These are phyloP conservation scores for Athelia psychrophila DNA, from an alignment of 1,284 basidiomycete genomes.

Conservation along the genomic window DNA sequence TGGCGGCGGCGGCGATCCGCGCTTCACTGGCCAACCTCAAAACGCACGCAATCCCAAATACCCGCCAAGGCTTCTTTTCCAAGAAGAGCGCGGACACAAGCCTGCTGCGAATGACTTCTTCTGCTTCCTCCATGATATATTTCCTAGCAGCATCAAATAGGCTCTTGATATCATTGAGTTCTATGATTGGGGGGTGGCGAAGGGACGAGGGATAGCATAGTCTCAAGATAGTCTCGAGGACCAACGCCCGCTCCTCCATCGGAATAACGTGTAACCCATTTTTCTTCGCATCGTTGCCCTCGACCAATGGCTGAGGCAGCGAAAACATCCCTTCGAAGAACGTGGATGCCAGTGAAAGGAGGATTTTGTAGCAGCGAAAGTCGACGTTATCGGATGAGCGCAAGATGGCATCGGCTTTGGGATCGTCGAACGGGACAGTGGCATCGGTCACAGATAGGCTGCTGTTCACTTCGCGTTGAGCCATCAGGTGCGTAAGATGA, in stretches of 20 bases:
- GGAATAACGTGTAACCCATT: conserved; percentile 25
- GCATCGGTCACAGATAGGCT: not conserved
- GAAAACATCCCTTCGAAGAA: conserved; percentile 39
- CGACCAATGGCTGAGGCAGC: conserved; percentile 10
- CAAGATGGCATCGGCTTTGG: conserved; percentile 31
- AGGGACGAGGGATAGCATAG: not conserved
- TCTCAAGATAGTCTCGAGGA: not conserved
- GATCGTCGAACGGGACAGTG: not conserved
- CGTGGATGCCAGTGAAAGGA: conserved; percentile 32
- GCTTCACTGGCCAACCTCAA: conserved; percentile 23
- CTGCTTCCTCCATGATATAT: not conserved
- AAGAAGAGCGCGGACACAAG: conserved; percentile 15
- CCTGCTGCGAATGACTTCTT: not conserved
- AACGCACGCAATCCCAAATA: conserved; percentile 32
- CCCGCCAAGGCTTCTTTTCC: conserved; percentile 24
- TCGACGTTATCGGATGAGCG: conserved; percentile 33
- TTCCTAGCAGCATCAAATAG: not conserved
- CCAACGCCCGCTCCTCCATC: conserved; percentile 28
- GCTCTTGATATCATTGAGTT: not conserved
- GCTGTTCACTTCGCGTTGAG: too few relatives aligned
- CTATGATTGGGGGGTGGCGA: conserved; percentile 4
- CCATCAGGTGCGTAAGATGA: too few relatives aligned
- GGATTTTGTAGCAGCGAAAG: conserved; percentile 29
- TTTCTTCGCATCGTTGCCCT: conserved; percentile 7
- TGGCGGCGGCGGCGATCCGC: conserved; percentile 14